phyloP scores from a whole-genome alignment of 192 early-diverging fungal genomes.

The Dissophora ornata region DNA sequence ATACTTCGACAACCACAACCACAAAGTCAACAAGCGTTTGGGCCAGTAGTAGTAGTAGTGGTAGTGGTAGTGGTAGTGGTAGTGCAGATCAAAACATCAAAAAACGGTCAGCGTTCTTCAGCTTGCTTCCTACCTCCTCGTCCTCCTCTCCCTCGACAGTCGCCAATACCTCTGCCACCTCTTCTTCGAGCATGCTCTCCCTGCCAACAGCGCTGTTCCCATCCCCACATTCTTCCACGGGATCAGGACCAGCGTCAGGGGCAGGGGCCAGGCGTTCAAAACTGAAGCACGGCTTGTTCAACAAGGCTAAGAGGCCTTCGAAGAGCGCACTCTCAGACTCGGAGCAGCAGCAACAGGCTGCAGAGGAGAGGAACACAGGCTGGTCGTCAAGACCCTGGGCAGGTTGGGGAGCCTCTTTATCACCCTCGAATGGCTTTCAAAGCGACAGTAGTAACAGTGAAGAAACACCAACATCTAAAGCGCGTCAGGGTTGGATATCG shows the following conservation, averaged over 20 bases:
- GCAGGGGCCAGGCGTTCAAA: not conserved
- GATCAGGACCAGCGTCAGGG: not conserved
- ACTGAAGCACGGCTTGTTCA: constrained; percentile 13
- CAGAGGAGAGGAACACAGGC: constrained; percentile 1
- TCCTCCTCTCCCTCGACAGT: not conserved
- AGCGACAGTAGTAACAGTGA: not conserved
- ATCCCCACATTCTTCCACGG: not conserved
- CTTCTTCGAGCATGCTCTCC: constrained; percentile 4
- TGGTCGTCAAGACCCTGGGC: constrained; percentile 16
- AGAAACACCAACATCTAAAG: not conserved
- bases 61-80: not conserved
- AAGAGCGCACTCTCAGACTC: not conserved
- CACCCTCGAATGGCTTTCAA: too few relatives aligned
- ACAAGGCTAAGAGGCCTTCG: constrained; percentile 2
- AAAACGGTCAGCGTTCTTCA: constrained; percentile 3
- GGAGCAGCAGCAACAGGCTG: not conserved
- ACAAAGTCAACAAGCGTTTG: not conserved
- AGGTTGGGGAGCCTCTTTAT: not conserved
- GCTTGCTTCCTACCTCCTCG: not conserved
- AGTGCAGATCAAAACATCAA: constrained; percentile 5
- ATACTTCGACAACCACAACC: not conserved
- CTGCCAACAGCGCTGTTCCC: constrained; percentile 6
- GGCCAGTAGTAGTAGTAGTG: too few relatives aligned
- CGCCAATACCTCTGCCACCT: not conserved
- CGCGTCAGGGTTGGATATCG: not conserved